Evolutionary conservation across 441 rosid genomes (phyloP).

Genomic region (Gossypium schwendimanii): DNA sequence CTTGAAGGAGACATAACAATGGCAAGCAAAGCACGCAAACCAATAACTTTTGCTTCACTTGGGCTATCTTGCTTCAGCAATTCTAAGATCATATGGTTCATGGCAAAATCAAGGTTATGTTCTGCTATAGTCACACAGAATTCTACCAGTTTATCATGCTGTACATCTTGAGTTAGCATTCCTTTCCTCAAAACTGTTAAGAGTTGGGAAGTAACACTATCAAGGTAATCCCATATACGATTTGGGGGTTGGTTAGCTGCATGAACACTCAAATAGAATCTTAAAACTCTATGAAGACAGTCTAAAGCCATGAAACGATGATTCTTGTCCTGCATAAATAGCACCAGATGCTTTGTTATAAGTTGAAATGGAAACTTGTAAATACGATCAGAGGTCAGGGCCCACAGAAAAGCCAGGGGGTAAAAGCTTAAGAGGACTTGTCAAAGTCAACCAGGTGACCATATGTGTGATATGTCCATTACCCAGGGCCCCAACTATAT

Average conservation of each 20-base stretch:
- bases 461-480: conserved; percentile 9
- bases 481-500: background rate
- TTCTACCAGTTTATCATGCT: conserved; percentile 96
- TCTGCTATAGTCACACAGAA: conserved; percentile 96
- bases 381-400: conserved; percentile 10
- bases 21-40: conserved; percentile 94
- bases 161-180: conserved; percentile 93
- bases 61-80: conserved; percentile 94
- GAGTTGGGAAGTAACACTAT: conserved; percentile 96
- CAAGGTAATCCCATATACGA: conserved; percentile 95
- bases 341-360: conserved; percentile 3
- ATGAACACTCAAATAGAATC: conserved; percentile 93
- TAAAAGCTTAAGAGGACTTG: conserved; percentile 6
- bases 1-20: conserved; percentile 94
- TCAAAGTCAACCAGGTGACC: background rate
- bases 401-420: background rate
- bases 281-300: conserved; percentile 95
- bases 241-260: conserved; percentile 92
- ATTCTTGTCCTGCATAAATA: conserved; percentile 76
- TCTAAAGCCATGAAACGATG: conserved; percentile 98
- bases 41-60: conserved; percentile 97
- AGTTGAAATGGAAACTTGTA: conserved; percentile 9
- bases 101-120: conserved; percentile 97
- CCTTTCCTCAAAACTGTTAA: conserved; percentile 81
- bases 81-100: conserved; percentile 97